phyloP scores from a whole-genome alignment of 2,329 filamentous ascomycete species.

The Cordyceps javanica region DNA sequence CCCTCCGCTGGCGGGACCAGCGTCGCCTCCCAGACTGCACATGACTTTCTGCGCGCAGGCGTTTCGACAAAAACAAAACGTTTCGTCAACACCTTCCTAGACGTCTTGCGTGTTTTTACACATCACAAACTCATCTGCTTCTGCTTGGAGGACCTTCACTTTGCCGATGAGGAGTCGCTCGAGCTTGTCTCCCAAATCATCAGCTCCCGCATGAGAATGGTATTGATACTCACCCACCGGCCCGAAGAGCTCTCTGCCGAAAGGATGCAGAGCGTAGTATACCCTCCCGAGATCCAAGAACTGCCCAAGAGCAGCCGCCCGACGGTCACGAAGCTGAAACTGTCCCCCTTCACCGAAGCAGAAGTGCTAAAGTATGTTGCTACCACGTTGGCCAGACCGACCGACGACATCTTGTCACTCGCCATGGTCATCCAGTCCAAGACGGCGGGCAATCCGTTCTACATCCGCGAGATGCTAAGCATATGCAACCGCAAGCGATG shows the following conservation, averaged over 20 bases:
- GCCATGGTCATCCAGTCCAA: slow-evolving; percentile 84
- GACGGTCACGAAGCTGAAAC: slow-evolving; percentile 61
- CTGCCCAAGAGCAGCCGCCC: slow-evolving; percentile 41
- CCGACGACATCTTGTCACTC: slow-evolving; percentile 68
- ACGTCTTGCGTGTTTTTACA: slow-evolving; percentile 76
- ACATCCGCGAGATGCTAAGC: slow-evolving; percentile 84
- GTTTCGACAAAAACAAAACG: slow-evolving; percentile 60
- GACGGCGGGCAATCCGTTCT: slow-evolving; percentile 83
- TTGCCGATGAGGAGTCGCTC: slow-evolving; percentile 80
- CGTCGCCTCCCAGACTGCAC: slow-evolving; percentile 44
- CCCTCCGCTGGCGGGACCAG: slow-evolving; percentile 29
- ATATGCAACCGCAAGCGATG: slow-evolving; percentile 80
- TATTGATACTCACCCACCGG: slow-evolving; percentile 71
- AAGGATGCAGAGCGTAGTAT: slow-evolving; percentile 47
- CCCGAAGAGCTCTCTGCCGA: slow-evolving; percentile 58
- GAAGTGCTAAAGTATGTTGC: slow-evolving; percentile 81
- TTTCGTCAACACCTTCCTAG: slow-evolving; percentile 81
- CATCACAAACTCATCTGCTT: slow-evolving; percentile 83
- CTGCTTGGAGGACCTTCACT: slow-evolving; percentile 83
- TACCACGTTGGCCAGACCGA: slow-evolving; percentile 67
- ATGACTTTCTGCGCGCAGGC: slow-evolving; percentile 55
- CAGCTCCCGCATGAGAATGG: slow-evolving; percentile 69
- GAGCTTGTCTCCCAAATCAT: slow-evolving; percentile 80
- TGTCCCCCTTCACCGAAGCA: slow-evolving; percentile 68
- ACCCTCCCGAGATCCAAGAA: slow-evolving; percentile 46